phyloP scores from a whole-genome alignment of 345 rosid species.

The Lagerstroemia speciosa region DNA sequence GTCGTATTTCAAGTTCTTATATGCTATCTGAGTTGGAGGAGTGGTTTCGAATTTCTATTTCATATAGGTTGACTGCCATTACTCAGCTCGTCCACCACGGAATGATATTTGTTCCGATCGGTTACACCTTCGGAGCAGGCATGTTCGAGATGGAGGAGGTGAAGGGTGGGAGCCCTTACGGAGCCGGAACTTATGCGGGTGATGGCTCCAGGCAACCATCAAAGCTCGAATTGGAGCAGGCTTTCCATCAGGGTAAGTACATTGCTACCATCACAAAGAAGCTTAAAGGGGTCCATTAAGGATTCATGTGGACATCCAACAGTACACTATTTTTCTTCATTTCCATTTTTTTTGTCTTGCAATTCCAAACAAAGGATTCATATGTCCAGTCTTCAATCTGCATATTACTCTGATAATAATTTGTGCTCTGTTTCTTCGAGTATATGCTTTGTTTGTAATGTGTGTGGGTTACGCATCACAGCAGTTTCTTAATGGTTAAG shows the following conservation, averaged over 20 bases:
- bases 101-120: constrained; percentile 75
- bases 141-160: constrained; percentile 85
- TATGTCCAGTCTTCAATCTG: neutral
- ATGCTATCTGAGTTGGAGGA: no score
- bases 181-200: constrained; percentile 82
- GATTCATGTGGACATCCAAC: neutral
- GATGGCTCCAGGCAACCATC: constrained; percentile 82
- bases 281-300: constrained; percentile 39
- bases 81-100: constrained; percentile 95
- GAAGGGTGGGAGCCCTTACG: constrained; percentile 90
- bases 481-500: neutral
- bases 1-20: no score
- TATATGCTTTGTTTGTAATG: neutral
- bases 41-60: no score
- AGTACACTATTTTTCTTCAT: neutral
- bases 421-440: neutral
- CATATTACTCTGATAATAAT: neutral
- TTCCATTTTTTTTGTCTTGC: neutral
- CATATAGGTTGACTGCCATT: constrained; percentile 64
- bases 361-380: neutral
- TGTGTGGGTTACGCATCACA: neutral
- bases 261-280: constrained; percentile 72
- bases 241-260: constrained; percentile 92
- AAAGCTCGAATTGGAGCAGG: constrained; percentile 65
- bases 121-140: no score